Evolutionary conservation across 805 yeast species (phyloP).

Genomic region (Myxozyma sirexii): DNA sequence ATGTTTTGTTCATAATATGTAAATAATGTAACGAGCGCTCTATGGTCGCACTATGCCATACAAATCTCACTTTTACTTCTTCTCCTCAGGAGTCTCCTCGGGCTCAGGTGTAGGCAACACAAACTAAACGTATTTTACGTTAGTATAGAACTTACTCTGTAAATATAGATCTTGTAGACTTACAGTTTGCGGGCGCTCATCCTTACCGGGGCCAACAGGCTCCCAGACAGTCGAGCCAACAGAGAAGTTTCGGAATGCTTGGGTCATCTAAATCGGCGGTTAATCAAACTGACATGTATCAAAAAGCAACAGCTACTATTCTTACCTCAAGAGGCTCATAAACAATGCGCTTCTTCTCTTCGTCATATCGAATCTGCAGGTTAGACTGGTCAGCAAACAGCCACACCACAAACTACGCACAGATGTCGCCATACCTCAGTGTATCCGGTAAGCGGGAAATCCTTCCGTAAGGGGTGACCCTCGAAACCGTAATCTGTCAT

Average conservation of each 20-base stretch:
- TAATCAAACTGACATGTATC: neutral
- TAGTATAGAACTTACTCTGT: neutral
- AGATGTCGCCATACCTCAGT: constrained; percentile 52
- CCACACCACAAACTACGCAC: neutral
- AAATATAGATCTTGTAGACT: constrained; percentile 1
- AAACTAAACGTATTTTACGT: constrained; percentile 48
- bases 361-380: constrained; percentile 70
- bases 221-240: constrained; percentile 92
- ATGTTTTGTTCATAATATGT: too few relatives aligned
- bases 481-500: constrained; percentile 91
- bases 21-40: too few relatives aligned
- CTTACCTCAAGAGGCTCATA: constrained; percentile 78
- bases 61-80: constrained; percentile 38
- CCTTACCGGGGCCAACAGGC: constrained; percentile 85
- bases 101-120: constrained; percentile 82
- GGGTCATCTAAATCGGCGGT: constrained; percentile 56
- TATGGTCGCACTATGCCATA: too few relatives aligned
- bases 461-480: constrained; percentile 89
- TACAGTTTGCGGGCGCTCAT: constrained; percentile 66
- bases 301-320: neutral
- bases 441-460: constrained; percentile 90
- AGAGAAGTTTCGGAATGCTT: constrained; percentile 87
- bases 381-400: neutral
- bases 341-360: constrained; percentile 85
- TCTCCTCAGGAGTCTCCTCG: constrained; percentile 57